Evolutionary conservation across 2,329 filamentous ascomycete genomes (phyloP).

Genomic region (Ascochyta viciae-villosae): DNA sequence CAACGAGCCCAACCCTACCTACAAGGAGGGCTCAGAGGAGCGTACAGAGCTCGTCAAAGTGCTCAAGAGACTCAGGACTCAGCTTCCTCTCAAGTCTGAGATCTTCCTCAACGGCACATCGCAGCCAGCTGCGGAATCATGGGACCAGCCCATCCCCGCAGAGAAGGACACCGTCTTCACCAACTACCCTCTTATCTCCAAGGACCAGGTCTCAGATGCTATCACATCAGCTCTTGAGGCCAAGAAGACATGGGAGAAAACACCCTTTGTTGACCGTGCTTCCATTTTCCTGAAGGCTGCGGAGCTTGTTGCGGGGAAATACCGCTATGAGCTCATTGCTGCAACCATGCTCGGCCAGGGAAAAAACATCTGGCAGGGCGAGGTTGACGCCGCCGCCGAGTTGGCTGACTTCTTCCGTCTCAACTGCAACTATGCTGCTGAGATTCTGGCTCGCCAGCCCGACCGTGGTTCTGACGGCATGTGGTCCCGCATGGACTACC

Average conservation of each 20-base stretch:
- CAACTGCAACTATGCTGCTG: constrained; percentile 90
- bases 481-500: constrained; percentile 86
- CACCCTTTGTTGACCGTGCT: constrained; percentile 87
- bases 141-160: constrained; percentile 37
- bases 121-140: constrained; percentile 31
- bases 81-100: constrained; percentile 37
- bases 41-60: constrained; percentile 33
- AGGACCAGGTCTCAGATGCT: constrained; percentile 74
- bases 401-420: constrained; percentile 88
- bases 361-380: constrained; percentile 97
- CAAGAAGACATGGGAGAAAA: constrained; percentile 81
- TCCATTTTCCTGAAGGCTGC: constrained; percentile 94
- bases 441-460: constrained; percentile 85
- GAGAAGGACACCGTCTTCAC: constrained; percentile 76
- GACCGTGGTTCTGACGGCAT: constrained; percentile 79
- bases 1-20: constrained; percentile 42
- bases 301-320: constrained; percentile 86
- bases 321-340: constrained; percentile 94
- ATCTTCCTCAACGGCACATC: constrained; percentile 37
- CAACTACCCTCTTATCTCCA: constrained; percentile 79
- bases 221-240: constrained; percentile 84
- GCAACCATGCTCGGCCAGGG: constrained; percentile 94
- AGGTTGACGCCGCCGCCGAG: constrained; percentile 94
- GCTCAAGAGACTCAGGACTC: constrained; percentile 33
- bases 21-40: constrained; percentile 38